Conservation (phyloP, 2,329 filamentous ascomycete species). For the Lasiodiplodia citricola region DNA sequence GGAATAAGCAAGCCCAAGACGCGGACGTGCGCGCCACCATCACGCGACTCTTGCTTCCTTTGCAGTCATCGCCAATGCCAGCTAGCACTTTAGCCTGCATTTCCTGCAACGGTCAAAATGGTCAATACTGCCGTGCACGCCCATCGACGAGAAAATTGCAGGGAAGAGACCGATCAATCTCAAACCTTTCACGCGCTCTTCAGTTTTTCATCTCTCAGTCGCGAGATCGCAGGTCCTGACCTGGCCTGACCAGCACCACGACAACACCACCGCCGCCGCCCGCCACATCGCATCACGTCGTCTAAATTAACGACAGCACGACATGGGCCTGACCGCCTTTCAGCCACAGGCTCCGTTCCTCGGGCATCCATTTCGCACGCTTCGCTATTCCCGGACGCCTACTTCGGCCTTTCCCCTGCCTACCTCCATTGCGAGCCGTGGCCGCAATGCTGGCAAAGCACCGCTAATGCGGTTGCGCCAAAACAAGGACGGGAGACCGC, state of each 20-base stretch:
- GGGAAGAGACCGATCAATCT: not conserved
- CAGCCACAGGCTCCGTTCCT: not conserved
- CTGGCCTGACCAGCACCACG: not conserved
- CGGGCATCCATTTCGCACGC: not conserved
- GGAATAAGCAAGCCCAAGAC: not conserved
- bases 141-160: not conserved
- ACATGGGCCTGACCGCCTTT: not conserved
- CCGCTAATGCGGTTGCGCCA: not conserved
- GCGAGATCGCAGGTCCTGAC: not conserved
- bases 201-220: not conserved
- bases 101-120: not conserved
- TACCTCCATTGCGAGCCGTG: not conserved
- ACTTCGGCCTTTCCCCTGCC: not conserved
- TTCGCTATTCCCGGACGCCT: not conserved
- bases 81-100: not conserved
- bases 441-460: not conserved
- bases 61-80: not conserved
- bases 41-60: conserved; percentile 9
- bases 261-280: not conserved
- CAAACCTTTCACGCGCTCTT: not conserved
- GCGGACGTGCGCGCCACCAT: conserved; percentile 13
- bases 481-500: not conserved
- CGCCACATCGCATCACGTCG: not conserved
- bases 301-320: not conserved
- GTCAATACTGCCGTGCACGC: not conserved